Base-by-base conservation (phyloP, 2,329 filamentous ascomycete genomes). In the Clonostachys rosea region DNA sequence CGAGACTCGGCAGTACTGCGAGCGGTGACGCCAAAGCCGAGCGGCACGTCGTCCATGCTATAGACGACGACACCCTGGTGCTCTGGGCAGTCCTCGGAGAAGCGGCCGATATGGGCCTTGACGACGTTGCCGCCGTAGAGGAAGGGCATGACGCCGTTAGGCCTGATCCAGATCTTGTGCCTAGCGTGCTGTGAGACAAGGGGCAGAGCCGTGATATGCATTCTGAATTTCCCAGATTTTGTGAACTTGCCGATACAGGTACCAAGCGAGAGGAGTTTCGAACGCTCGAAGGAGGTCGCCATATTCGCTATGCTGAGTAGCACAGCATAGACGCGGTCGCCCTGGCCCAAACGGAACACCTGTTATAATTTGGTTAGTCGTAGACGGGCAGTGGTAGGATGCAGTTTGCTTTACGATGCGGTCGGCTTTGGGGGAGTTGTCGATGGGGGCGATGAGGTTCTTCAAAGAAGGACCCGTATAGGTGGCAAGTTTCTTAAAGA, bases 91-190 rank as follows among this genome's bases (percentile, higher is more conserved):
- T 54, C 56, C 58, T 61, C 50, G 5, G 49, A 52, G 47, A 35
- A 52, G 14, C 49, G 46, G 17, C 48, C 48, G 41, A 94, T 81
- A 59, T 79, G 76, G 9, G 76, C 76, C 64, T 79, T 79, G 56
- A 95, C 82, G 45, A 95, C 78, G 67, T 97, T 91, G 48, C 89
- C 89, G 46, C 94, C 94, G 69, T 97, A 99, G 42, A 99, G 72
- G 66, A 95, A 97, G 2, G 94, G 92, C 91, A 96, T 96, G 61
- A 95, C 91, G 56, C 94, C 94, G 69, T 97, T 97, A 50, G 85
- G 81, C 70, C 95, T 95, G 56, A 99, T 86, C 91, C 91, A 97
- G 57, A 97, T 84, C 81, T 97, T 97, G 73, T 96, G 95, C 50
- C 94, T 79, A 41, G 92, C 92, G 66, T 96, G 90, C 54, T 89